phyloP scores from a whole-genome alignment of 108 stramenopile genomes.

The Seminavis robusta region DNA sequence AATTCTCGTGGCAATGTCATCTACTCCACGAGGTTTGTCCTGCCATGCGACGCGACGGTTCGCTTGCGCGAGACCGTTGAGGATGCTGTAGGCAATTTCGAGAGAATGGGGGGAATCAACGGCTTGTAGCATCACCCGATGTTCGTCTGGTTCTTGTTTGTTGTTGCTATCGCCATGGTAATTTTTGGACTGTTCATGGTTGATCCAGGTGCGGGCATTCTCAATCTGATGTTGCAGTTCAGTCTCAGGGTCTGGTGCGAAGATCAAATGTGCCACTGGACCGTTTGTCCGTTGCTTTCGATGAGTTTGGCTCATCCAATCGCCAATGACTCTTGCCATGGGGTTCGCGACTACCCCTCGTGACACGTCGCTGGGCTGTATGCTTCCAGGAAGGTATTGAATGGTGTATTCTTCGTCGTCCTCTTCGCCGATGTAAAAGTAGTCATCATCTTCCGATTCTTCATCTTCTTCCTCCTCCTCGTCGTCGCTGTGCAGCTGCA shows the following conservation, averaged over 20 bases:
- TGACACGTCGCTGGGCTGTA: background rate
- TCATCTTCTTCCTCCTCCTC: constrained; percentile 6
- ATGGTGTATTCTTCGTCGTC: constrained; percentile 26
- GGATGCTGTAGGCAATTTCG: constrained; percentile 26
- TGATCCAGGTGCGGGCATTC: too few relatives aligned
- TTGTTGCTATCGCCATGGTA: background rate
- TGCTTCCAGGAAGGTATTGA: constrained; percentile 14
- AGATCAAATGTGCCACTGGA: background rate
- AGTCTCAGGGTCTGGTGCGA: background rate
- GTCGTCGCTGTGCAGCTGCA: background rate
- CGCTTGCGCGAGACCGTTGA: constrained; percentile 27
- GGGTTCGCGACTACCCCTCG: background rate
- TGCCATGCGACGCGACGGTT: constrained; percentile 13
- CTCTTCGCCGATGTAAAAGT: background rate
- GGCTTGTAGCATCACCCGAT: background rate
- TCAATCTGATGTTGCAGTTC: too few relatives aligned
- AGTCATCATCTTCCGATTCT: constrained; percentile 7
- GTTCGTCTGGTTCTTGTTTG: background rate
- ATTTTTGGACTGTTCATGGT: too few relatives aligned
- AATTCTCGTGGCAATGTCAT: constrained; percentile 28
- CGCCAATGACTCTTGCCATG: background rate
- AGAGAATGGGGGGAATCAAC: background rate
- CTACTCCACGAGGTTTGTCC: constrained; percentile 12
- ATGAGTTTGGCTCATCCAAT: background rate
- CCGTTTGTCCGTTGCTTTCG: background rate